Evolutionary conservation across 495 filamentous ascomycete genomes (phyloP).

Genomic region (Eremomyces bilateralis): DNA sequence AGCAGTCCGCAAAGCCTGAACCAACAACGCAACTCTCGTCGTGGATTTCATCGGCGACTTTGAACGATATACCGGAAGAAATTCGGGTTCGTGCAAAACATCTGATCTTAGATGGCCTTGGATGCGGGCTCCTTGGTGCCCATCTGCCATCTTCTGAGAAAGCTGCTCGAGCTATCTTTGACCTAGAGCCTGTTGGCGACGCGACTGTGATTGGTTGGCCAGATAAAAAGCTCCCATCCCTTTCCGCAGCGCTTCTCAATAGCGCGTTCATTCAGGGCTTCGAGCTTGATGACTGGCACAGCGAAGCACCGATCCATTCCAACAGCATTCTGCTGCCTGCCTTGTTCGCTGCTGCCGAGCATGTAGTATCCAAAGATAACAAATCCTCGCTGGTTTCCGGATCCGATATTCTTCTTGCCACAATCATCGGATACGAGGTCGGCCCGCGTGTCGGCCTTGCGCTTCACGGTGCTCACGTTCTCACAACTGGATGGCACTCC

Average conservation of each 20-base stretch:
- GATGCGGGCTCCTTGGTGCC: slow-evolving; percentile 21
- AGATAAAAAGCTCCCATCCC: slow-evolving; percentile 7
- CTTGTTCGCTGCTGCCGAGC: slow-evolving; percentile 19
- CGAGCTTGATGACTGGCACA: slow-evolving; percentile 25
- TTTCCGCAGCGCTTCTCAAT: slow-evolving; percentile 23
- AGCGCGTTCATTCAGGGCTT: slow-evolving; percentile 23
- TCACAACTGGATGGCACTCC: slow-evolving; percentile 24
- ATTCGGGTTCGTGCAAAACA: slow-evolving; percentile 19
- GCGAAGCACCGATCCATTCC: slow-evolving; percentile 13
- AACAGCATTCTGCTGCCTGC: slow-evolving; percentile 18
- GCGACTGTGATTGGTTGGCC: slow-evolving; percentile 9
- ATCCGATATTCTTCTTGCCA: slow-evolving; percentile 17
- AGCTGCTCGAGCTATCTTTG: slow-evolving; percentile 16
- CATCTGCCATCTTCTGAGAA: slow-evolving; percentile 22
- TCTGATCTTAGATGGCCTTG: slow-evolving; percentile 25
- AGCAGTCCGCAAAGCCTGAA: not conserved
- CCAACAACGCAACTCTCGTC: slow-evolving; percentile 11
- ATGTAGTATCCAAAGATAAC: slow-evolving; percentile 2
- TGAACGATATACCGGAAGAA: slow-evolving; percentile 10
- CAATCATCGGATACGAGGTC: slow-evolving; percentile 21
- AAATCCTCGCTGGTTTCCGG: slow-evolving; percentile 6
- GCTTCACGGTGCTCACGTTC: slow-evolving; percentile 20
- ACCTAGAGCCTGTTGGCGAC: slow-evolving; percentile 17
- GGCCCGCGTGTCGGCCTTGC: slow-evolving; percentile 22
- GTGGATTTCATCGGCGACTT: slow-evolving; percentile 9